phyloP scores from a whole-genome alignment of 164 flowering plant species.

The Brasenia schreberi region DNA sequence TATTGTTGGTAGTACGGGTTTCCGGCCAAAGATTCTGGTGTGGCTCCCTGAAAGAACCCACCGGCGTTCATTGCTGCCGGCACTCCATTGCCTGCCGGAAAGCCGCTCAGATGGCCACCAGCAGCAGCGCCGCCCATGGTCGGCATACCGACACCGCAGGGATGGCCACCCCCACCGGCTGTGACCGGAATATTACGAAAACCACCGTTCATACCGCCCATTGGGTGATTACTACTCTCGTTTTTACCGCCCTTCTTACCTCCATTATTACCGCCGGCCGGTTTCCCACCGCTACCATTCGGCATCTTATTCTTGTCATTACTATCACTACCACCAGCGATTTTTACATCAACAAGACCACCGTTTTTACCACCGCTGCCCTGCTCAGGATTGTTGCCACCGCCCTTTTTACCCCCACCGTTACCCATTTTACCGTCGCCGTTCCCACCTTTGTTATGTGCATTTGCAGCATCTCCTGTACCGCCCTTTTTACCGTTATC shows the following conservation, averaged over 20 bases:
- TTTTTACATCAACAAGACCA: slow-evolving; percentile 15
- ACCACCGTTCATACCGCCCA: slow-evolving; percentile 10
- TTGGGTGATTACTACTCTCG: slow-evolving; percentile 10
- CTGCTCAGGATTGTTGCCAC: slow-evolving; percentile 10
- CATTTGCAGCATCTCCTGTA: slow-evolving; percentile 11
- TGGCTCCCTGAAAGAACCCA: slow-evolving; percentile 41
- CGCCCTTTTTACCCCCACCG: slow-evolving; percentile 19
- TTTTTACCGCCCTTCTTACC: slow-evolving; percentile 30
- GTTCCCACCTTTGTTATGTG: not conserved
- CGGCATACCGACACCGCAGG: slow-evolving; percentile 8
- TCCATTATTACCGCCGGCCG: slow-evolving; percentile 17
- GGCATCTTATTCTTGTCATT: slow-evolving; percentile 15
- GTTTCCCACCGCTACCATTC: slow-evolving; percentile 9
- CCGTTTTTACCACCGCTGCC: slow-evolving; percentile 3
- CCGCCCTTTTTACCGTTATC: slow-evolving; percentile 31
- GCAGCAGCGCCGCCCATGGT: not conserved
- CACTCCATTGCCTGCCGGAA: slow-evolving; percentile 65
- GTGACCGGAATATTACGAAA: slow-evolving; percentile 25
- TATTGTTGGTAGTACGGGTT: slow-evolving; percentile 56
- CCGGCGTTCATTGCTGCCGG: slow-evolving; percentile 42
- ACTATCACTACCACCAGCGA: slow-evolving; percentile 19
- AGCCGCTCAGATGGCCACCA: not conserved
- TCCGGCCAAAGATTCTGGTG: slow-evolving; percentile 39
- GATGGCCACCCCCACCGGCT: slow-evolving; percentile 12
- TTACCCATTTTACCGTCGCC: slow-evolving; percentile 4